phyloP scores from a whole-genome alignment of 495 filamentous ascomycete species.

The Hyaloscypha finlandica region DNA sequence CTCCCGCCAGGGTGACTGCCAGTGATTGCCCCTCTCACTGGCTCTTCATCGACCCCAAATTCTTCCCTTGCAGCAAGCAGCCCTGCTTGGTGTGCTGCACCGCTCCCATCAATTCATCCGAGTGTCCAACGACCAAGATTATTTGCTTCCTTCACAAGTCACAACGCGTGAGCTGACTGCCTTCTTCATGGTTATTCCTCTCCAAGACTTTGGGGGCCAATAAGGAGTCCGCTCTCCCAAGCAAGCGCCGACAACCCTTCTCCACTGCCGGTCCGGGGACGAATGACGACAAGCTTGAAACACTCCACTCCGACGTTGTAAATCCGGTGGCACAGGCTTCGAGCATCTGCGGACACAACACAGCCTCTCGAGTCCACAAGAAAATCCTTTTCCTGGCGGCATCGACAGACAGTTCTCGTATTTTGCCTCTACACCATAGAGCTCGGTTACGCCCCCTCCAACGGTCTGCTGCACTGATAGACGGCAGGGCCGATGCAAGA shows the following conservation, averaged over 20 bases:
- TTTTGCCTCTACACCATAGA: background rate
- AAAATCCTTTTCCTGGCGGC: background rate
- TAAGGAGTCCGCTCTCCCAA: background rate
- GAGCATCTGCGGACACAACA: background rate
- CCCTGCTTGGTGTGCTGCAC: background rate
- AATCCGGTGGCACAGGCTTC: slow-evolving; percentile 3
- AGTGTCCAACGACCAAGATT: background rate
- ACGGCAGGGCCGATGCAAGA: slow-evolving; percentile 30
- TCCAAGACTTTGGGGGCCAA: slow-evolving; percentile 5
- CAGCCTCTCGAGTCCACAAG: background rate
- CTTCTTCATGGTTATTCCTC: background rate
- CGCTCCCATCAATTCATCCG: background rate
- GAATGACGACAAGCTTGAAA: slow-evolving; percentile 19
- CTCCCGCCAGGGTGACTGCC: background rate
- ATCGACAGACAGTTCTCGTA: background rate
- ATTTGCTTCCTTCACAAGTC: background rate
- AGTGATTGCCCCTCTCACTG: background rate
- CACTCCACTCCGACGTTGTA: slow-evolving; percentile 3
- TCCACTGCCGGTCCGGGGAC: slow-evolving; percentile 15
- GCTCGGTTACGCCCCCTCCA: background rate
- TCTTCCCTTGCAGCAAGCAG: slow-evolving; percentile 2
- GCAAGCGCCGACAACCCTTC: slow-evolving; percentile 13
- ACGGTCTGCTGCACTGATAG: slow-evolving; percentile 27
- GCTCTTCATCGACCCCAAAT: slow-evolving; percentile 2
- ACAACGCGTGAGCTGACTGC: background rate